Conservation (phyloP, 208 protist species). For the Crithidia acanthocephali region DNA sequence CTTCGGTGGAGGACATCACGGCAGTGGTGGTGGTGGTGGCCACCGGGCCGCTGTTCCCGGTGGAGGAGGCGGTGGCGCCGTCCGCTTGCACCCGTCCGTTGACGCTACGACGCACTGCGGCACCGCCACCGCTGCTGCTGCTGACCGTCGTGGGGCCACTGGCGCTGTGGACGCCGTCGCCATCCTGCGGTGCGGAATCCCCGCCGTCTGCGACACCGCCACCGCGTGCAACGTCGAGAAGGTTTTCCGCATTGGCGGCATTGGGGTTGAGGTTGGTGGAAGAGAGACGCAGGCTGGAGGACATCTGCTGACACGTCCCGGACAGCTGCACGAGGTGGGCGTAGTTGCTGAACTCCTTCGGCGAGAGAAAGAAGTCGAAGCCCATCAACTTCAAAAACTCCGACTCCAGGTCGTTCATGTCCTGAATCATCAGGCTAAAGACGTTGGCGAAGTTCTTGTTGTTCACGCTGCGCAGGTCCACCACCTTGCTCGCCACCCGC, state of each 20-base stretch:
- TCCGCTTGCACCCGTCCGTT: neutral
- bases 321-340: constrained; percentile 49
- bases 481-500: constrained; percentile 82
- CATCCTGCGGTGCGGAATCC: neutral
- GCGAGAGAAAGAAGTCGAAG: constrained; percentile 80
- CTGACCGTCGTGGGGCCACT: neutral
- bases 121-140: neutral
- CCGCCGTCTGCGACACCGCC: neutral
- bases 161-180: neutral
- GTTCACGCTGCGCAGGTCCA: constrained; percentile 87
- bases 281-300: constrained; percentile 26
- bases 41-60: neutral
- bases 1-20: neutral
- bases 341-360: constrained; percentile 79
- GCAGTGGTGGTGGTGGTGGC: neutral
- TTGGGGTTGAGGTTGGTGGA: constrained; percentile 15
- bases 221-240: neutral
- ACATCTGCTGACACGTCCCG: constrained; percentile 24
- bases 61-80: neutral
- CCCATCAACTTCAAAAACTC: constrained; percentile 68
- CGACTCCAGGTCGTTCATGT: constrained; percentile 83
- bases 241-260: neutral
- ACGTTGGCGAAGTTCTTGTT: constrained; percentile 87
- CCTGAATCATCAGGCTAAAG: constrained; percentile 58
- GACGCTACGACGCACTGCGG: neutral